Evolutionary conservation across 768 basidiomycete species (phyloP).

Genomic region (Tubosaeta sp.): DNA sequence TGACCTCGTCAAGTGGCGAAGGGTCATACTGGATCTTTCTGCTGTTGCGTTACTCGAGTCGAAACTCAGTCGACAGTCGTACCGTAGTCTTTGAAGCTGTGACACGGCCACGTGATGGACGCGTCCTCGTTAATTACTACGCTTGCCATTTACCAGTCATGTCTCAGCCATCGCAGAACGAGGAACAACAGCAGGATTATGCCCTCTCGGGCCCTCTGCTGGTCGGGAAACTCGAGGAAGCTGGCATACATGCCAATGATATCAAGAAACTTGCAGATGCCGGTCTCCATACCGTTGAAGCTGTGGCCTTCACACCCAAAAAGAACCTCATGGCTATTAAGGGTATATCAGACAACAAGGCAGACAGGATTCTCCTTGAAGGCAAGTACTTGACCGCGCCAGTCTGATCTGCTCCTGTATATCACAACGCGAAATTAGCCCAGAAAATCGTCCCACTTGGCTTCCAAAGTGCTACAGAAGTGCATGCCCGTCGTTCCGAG

Average conservation of each 20-base stretch:
- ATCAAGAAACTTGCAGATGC: constrained; percentile 93
- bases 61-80: constrained; percentile 44
- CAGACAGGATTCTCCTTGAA: constrained; percentile 91
- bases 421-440: constrained; percentile 43
- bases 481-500: constrained; percentile 91
- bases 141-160: constrained; percentile 9
- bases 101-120: constrained; percentile 31
- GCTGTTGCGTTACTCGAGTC: constrained; percentile 79
- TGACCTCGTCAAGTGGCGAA: constrained; percentile 79
- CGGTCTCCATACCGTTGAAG: constrained; percentile 90
- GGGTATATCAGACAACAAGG: constrained; percentile 95
- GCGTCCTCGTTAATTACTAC: constrained; percentile 16
- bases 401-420: neutral
- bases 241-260: constrained; percentile 84
- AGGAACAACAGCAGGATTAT: constrained; percentile 47
- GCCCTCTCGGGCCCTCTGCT: constrained; percentile 77
- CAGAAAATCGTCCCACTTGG: constrained; percentile 96
- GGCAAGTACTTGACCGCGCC: constrained; percentile 45
- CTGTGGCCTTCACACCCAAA: constrained; percentile 96
- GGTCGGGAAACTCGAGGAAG: constrained; percentile 80
- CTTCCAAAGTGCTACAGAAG: constrained; percentile 97
- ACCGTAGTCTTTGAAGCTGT: neutral
- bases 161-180: constrained; percentile 50
- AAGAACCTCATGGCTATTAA: constrained; percentile 87
- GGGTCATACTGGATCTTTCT: constrained; percentile 74